A percentile compares a stretch with the other conserved stretches of the same genome.
Conservation (phyloP, 1,284 basidiomycete genomes). For the Sporisorium exsertum region DNA sequence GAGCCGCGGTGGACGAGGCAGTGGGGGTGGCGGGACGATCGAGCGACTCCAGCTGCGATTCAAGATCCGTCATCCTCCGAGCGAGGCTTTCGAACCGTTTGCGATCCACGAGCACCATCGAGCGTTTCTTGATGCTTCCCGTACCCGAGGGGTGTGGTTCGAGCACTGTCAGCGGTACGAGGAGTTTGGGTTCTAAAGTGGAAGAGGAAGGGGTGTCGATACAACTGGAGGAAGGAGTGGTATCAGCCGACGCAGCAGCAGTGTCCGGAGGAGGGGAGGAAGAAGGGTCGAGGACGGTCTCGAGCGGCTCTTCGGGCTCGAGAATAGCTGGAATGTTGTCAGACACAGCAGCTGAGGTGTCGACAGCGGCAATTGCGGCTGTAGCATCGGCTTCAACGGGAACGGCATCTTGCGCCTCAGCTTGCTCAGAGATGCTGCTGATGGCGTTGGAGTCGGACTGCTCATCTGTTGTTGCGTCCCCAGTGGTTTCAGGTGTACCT, state of each 20-base stretch:
- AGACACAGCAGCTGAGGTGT: not conserved
- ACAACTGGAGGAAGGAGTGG: not conserved
- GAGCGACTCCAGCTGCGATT: slow-evolving; percentile 31
- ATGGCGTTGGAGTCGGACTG: not conserved
- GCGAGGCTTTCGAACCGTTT: slow-evolving; percentile 58
- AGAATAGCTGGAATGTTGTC: not conserved
- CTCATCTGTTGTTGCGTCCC: not conserved
- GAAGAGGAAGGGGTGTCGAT: not conserved
- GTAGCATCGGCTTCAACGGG: not conserved
- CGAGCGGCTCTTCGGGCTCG: not conserved
- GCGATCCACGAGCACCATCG: slow-evolving; percentile 62
- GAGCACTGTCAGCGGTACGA: slow-evolving; percentile 52
- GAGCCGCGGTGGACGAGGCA: not conserved
- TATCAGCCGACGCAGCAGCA: not conserved
- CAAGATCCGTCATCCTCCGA: slow-evolving; percentile 52
- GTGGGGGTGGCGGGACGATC: not conserved
- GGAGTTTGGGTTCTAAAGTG: slow-evolving; percentile 16
- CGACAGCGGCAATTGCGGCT: not conserved
- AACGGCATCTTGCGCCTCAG: not conserved
- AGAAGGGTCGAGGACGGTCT: not conserved
- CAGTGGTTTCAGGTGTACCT: not conserved
- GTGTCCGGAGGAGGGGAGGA: not conserved
- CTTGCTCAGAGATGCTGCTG: not conserved
- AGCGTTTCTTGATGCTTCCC: slow-evolving; percentile 56
- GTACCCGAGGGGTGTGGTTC: slow-evolving; percentile 56